Conservation (phyloP, 257 asterid genomes). For the Fraxinus americana region DNA sequence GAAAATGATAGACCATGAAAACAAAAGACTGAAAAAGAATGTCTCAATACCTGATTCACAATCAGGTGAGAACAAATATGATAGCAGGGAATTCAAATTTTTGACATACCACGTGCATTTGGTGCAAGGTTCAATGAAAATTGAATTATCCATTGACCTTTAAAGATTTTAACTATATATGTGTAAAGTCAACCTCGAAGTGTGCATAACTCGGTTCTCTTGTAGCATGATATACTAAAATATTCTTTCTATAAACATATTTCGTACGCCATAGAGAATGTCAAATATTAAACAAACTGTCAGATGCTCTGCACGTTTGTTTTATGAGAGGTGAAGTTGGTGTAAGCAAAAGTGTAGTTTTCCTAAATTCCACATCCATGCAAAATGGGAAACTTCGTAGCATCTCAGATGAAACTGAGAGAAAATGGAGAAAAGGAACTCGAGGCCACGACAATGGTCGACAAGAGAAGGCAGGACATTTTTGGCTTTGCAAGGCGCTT, state of each 20-base stretch:
- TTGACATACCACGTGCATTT: slow-evolving; percentile 9
- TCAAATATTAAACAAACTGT: background rate
- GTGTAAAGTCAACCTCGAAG: slow-evolving; percentile 23
- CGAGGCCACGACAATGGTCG: background rate
- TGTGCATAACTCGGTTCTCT: background rate
- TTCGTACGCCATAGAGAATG: background rate
- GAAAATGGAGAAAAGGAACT: background rate
- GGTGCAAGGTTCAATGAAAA: slow-evolving; percentile 17
- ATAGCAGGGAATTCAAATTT: slow-evolving; percentile 16
- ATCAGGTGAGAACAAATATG: background rate
- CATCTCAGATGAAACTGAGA: slow-evolving; percentile 5
- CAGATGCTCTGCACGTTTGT: slow-evolving; percentile 34
- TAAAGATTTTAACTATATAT: slow-evolving; percentile 6
- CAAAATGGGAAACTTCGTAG: slow-evolving; percentile 40
- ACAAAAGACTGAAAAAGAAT: background rate
- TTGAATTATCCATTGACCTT: slow-evolving; percentile 21
- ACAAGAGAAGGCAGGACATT: background rate
- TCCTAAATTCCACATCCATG: slow-evolving; percentile 6
- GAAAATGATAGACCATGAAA: background rate
- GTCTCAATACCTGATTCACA: background rate
- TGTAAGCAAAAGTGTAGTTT: background rate
- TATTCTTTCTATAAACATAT: background rate
- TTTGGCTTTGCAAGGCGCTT: background rate
- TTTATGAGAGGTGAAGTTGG: slow-evolving; percentile 1
- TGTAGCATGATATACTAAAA: background rate